Evolutionary conservation across 192 early-diverging fungal species (phyloP).

Genomic region (Linderina pennispora): DNA sequence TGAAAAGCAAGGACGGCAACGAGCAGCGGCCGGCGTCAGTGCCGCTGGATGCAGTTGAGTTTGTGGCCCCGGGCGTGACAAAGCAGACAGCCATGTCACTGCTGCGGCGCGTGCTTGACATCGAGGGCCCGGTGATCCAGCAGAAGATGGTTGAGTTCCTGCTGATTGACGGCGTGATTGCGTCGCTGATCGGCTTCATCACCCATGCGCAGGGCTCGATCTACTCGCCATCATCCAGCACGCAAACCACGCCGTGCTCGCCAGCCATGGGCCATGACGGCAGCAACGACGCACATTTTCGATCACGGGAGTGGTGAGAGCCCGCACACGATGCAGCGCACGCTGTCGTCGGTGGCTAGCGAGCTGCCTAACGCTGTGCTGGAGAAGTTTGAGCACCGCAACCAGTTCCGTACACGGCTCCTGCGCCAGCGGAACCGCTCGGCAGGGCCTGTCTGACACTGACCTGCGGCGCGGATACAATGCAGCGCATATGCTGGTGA

Average conservation of each 20-base stretch:
- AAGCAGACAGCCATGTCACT: constrained; percentile 38
- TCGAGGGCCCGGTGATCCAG: constrained; percentile 43
- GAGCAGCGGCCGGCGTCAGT: constrained; percentile 19
- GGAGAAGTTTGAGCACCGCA: constrained; percentile 32
- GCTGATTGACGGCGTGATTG: constrained; percentile 46
- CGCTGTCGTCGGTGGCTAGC: too few species aligned
- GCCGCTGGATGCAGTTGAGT: constrained; percentile 31
- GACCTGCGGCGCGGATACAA: constrained; percentile 42
- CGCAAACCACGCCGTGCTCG: constrained; percentile 34
- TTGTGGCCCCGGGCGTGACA: constrained; percentile 44
- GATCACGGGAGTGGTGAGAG: neutral
- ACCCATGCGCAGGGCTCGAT: constrained; percentile 40
- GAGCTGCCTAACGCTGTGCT: constrained; percentile 10
- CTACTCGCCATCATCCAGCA: constrained; percentile 19
- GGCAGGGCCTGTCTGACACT: constrained; percentile 22
- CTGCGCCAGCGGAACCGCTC: constrained; percentile 33
- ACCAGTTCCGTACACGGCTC: constrained; percentile 29
- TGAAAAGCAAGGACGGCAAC: neutral
- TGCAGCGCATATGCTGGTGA: constrained; percentile 37
- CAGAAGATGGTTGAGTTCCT: constrained; percentile 50
- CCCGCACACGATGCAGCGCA: neutral
- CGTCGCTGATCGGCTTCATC: constrained; percentile 42
- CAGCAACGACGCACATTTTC: neutral
- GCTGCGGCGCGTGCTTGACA: constrained; percentile 42
- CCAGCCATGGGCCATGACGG: constrained; percentile 12